Conservation (phyloP, 495 filamentous ascomycete species). For the Podospora pseudopauciseta region DNA sequence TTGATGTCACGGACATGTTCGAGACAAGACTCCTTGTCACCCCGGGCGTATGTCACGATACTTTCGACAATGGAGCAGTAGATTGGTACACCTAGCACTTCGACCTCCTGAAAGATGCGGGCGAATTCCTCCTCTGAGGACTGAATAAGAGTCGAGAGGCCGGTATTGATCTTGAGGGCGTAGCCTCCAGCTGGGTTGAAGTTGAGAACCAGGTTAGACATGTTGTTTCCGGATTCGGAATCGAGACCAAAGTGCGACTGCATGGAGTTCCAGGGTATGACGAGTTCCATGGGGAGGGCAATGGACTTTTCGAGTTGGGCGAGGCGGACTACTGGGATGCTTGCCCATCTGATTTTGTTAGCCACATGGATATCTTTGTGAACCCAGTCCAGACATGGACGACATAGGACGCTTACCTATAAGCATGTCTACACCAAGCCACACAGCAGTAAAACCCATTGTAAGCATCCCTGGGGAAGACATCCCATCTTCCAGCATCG, state of each 20-base stretch:
- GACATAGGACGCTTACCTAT: constrained; percentile 20
- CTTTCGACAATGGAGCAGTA: constrained; percentile 34
- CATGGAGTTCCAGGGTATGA: constrained; percentile 38
- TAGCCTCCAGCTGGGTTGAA: constrained; percentile 29
- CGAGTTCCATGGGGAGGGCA: constrained; percentile 36
- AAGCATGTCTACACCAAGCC: constrained; percentile 37
- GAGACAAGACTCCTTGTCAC: constrained; percentile 24
- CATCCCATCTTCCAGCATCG: constrained; percentile 28
- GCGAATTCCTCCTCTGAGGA: constrained; percentile 36
- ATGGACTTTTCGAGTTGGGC: constrained; percentile 41
- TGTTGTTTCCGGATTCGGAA: constrained; percentile 39
- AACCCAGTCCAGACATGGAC: neutral
- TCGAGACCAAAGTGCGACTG: constrained; percentile 34
- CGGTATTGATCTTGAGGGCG: constrained; percentile 35
- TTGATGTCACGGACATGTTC: constrained; percentile 26
- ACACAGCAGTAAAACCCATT: constrained; percentile 43
- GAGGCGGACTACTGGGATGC: constrained; percentile 39
- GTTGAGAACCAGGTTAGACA: constrained; percentile 36
- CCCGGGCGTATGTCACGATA: constrained; percentile 24
- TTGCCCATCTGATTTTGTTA: constrained; percentile 36
- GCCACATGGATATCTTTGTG: no score
- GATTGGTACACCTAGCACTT: constrained; percentile 33
- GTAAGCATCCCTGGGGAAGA: constrained; percentile 29
- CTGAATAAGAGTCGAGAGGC: constrained; percentile 27
- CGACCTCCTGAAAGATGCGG: constrained; percentile 32